phyloP scores from a whole-genome alignment of 2,329 filamentous ascomycete genomes.

The Phialophora tarda region DNA sequence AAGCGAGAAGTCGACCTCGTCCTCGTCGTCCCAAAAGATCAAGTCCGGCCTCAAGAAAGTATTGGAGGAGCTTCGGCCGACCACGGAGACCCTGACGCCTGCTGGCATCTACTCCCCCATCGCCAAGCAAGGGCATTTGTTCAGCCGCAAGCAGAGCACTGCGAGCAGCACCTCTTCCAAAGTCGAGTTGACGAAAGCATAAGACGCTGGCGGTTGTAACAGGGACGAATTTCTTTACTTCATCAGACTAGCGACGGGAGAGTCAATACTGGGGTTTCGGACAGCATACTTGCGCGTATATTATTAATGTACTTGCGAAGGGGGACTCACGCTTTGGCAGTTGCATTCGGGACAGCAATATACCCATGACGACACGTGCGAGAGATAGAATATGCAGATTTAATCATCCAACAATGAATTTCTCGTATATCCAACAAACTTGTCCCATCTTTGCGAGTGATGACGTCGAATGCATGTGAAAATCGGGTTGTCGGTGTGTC shows the following conservation, averaged over 20 bases:
- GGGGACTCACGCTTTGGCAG: not conserved
- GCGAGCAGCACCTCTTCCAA: slow-evolving; percentile 6
- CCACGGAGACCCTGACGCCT: slow-evolving; percentile 27
- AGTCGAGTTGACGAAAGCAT: slow-evolving; percentile 22
- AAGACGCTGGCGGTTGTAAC: not conserved
- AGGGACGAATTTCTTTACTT: slow-evolving; percentile 24
- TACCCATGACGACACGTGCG: not conserved
- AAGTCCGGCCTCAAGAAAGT: slow-evolving; percentile 32
- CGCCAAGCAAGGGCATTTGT: slow-evolving; percentile 32
- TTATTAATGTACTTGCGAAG: not conserved
- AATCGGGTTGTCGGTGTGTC: not conserved
- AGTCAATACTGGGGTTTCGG: not conserved
- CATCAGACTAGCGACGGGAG: not conserved
- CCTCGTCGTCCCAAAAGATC: slow-evolving; percentile 24
- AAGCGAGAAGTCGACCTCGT: slow-evolving; percentile 21
- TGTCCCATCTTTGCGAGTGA: slow-evolving; percentile 7
- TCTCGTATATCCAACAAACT: not conserved
- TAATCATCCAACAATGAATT: not conserved
- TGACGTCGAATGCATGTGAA: slow-evolving; percentile 33
- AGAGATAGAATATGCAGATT: not conserved
- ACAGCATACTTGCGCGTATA: not conserved
- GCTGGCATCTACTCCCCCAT: slow-evolving; percentile 35
- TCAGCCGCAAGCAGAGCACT: slow-evolving; percentile 22
- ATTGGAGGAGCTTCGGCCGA: slow-evolving; percentile 35
- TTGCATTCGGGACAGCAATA: not conserved